Conservation (phyloP, 768 basidiomycete genomes). For the Lactarius tabidus region DNA sequence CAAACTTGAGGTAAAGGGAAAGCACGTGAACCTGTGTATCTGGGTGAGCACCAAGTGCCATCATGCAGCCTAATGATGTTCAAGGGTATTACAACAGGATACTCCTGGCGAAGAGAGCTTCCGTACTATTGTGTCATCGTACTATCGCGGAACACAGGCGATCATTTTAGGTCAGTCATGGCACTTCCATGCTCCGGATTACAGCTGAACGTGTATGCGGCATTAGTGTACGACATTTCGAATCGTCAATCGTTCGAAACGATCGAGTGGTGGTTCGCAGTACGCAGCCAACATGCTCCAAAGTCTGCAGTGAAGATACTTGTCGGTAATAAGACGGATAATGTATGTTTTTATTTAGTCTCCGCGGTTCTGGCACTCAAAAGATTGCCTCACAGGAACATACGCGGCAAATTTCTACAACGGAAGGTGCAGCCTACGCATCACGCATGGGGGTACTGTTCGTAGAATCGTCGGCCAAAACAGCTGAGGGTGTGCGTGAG, state of each 20-base stretch:
- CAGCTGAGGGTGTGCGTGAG: background rate
- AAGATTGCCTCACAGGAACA: background rate
- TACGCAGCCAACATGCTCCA: conserved; percentile 88
- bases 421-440: background rate
- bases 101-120: conserved; percentile 96
- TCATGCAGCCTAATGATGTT: background rate
- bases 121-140: conserved; percentile 88
- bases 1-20: conserved; percentile 81
- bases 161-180: conserved; percentile 56
- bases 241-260: conserved; percentile 90
- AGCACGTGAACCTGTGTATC: conserved; percentile 87
- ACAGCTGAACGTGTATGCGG: background rate
- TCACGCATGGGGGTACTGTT: background rate
- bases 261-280: conserved; percentile 84
- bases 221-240: conserved; percentile 86
- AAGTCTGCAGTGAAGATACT: conserved; percentile 86
- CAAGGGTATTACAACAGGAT: conserved; percentile 48
- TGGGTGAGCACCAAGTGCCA: conserved; percentile 59
- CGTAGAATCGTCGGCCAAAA: background rate
- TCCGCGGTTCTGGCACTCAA: background rate
- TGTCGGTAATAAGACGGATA: conserved; percentile 43
- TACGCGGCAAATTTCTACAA: background rate
- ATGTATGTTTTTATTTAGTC: background rate
- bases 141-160: conserved; percentile 85
- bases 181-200: background rate